Percentiles rank a stretch among this genome's conserved stretches.
These are phyloP conservation scores for cucumber (Cucumis sativus) DNA, from an alignment of 306 rosid species.

Conservation along the genomic window DNA sequence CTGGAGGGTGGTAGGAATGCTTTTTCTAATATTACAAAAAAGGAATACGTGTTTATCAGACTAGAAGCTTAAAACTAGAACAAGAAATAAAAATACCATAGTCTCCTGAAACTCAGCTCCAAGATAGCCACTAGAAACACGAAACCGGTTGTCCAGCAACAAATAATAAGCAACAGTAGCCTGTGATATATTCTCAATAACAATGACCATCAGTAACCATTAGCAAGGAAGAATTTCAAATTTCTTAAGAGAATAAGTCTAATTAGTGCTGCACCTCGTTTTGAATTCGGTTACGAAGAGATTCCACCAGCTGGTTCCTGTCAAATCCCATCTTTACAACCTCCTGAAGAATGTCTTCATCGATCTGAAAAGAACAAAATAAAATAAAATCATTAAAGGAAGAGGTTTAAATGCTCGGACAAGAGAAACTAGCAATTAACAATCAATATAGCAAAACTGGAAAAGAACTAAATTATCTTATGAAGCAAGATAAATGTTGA, in stretches of 20 bases:
- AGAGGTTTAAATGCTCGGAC: not conserved
- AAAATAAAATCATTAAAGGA: not conserved
- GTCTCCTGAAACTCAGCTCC: slow-evolving; percentile 97
- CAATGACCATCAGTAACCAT: not conserved
- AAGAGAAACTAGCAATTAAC: not conserved
- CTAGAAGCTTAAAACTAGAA: not conserved
- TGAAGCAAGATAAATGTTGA: not conserved
- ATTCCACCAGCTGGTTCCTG: slow-evolving; percentile 64
- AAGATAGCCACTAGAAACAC: slow-evolving; percentile 84
- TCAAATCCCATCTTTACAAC: slow-evolving; percentile 86
- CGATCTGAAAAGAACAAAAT: slow-evolving; percentile 43
- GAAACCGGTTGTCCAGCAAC: slow-evolving; percentile 81
- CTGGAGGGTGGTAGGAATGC: not conserved
- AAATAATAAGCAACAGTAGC: slow-evolving; percentile 96
- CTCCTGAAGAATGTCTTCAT: slow-evolving; percentile 86
- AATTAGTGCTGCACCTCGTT: slow-evolving; percentile 49
- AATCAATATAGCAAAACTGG: not conserved
- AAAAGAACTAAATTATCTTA: not conserved
- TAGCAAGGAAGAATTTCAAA: not conserved
- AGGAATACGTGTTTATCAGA: not conserved
- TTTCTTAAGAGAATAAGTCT: slow-evolving; percentile 2
- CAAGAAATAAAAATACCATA: slow-evolving; percentile 34
- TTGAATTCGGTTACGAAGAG: slow-evolving; percentile 75
- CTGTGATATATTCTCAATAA: slow-evolving; percentile 39
- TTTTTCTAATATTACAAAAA: not conserved